Percentiles rank a stretch among this genome's conserved stretches.
These are phyloP conservation scores for Oxyria digyna DNA, from an alignment of 148 eudicot genomes.

Conservation along the genomic window DNA sequence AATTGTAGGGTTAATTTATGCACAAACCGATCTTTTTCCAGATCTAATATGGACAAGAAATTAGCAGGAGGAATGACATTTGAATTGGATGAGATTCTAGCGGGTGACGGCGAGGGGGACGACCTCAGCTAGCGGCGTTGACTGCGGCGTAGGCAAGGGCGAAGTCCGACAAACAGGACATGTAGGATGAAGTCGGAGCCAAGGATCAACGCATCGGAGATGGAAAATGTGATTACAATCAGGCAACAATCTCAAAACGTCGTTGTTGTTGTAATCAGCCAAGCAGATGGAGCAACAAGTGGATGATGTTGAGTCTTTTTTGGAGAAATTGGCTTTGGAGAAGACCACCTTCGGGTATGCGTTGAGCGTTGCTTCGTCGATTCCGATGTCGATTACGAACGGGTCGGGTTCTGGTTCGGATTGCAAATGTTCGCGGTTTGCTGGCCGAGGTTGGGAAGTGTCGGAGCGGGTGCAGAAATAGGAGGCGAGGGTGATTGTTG, in stretches of 20 bases:
- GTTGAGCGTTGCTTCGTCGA: conserved; percentile 60
- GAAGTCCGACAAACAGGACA: conserved; percentile 90
- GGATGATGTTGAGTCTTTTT: conserved; percentile 48
- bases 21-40: not conserved
- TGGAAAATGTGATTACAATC: conserved; percentile 83
- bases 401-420: not conserved
- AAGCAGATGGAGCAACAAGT: no score
- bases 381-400: conserved; percentile 29
- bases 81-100: no score
- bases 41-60: not conserved
- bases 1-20: not conserved
- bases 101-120: conserved; percentile 43
- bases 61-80: not conserved
- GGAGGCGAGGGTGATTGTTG: conserved; percentile 73
- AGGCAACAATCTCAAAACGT: no score
- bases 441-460: no score
- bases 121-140: conserved; percentile 75
- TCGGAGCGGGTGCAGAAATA: conserved; percentile 61
- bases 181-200: no score
- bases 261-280: conserved; percentile 58
- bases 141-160: conserved; percentile 64
- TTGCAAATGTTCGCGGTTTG: no score
- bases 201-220: conserved; percentile 74
- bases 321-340: conserved; percentile 30
- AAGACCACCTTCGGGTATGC: conserved; percentile 62